Evolutionary conservation across 176 grass and related monocot genomes (phyloP), one percentile per base, ranked within the genome.

Genomic region (Pharus latifolius): DNA sequence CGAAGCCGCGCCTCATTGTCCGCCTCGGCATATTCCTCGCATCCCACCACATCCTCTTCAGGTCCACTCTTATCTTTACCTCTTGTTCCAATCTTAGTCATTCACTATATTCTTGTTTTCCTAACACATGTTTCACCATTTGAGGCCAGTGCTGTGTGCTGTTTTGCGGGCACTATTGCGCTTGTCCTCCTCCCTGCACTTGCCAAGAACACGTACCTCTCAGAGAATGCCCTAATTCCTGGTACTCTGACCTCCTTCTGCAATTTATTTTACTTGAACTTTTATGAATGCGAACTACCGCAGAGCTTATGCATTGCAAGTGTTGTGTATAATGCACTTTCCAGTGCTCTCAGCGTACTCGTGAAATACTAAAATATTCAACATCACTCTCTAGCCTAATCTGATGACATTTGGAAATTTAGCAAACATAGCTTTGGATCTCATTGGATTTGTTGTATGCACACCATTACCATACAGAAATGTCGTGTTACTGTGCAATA

Each of bases 181-280:
- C 83, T 96, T 33, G 50, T 91, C 28, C 55, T 96, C 29, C 82
- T 96, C 49, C 92, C 92, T 43, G 55, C 83, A 32, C 81, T 97
- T 73, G 83, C 93, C 16, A 97, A 97, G 79, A 90, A 88, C 80
- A 97, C 93, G 2, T 97, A 97, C 74, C 73, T 97, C 35, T 97
- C 93, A 4, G 93, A 97, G 81, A 97, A 97, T 57, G 93, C 93
- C 60, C 83, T 97, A 45, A 92, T 97, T 80, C 93, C 93, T 63
- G 93, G 93, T 97, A 74, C 49, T 13, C 27, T 25, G 8, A 62
- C 10, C 20, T 30, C 23, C 31, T 55, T 28, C 44, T 18, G 52
- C 38, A 14, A 2, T 7, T 30, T 19, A 28, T 13, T 13, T 35
- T 67, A 20, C 28, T 41, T 33, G 42, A 32, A 11, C 38, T 62